Evolutionary conservation across 1,284 basidiomycete genomes (phyloP), one percentile per base, ranked within the genome.

Genomic region (Naganishia albida): DNA sequence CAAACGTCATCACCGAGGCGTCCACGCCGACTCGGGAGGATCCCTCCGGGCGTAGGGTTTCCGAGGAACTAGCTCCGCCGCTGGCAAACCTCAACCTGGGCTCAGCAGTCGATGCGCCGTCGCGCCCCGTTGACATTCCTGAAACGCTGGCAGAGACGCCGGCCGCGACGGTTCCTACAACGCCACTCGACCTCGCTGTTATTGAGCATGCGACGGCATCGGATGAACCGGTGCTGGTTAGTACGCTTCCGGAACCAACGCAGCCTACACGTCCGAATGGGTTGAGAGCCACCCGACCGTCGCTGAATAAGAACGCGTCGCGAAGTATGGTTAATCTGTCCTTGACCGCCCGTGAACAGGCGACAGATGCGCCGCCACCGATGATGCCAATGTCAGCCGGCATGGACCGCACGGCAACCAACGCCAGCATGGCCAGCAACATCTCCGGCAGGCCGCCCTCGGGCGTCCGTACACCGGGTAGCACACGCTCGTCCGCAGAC

Each of bases 271-370:
- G 49, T 60, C 34, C 34, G 12, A 1, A 25, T 20, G 51, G 18
- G 16, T 40, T 42, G 46, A 49, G 23, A 13, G 26, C 34, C 7
- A 30, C 49, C 34, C 65, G 66, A 4, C 66, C 66, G 8, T 38
- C 25, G 18, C 25, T 67, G 28, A 26, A 44, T 30, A 64, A 46
- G 20, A 62, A 67, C 16, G 26, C 40, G 2, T 64, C 62, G 13
- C 39, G 66, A 39, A 67, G 66, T 30, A 67, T 67, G 66, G 57
- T 67, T 43, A 52, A 67, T 25, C 39, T 67, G 42, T 60, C 62
- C 1, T 30, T 50, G 7, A 20, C 57, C 12, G 39, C 51, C 10
- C 34, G 42, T 10, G 39, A 43, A 23, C 30, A 30, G 43, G 53
- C 43, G 23, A 18, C 25, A 6, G 53, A 52, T 25, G 26, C 26